Conservation (phyloP, 2,329 filamentous ascomycete genomes). For the Aplosporella prunicola region DNA sequence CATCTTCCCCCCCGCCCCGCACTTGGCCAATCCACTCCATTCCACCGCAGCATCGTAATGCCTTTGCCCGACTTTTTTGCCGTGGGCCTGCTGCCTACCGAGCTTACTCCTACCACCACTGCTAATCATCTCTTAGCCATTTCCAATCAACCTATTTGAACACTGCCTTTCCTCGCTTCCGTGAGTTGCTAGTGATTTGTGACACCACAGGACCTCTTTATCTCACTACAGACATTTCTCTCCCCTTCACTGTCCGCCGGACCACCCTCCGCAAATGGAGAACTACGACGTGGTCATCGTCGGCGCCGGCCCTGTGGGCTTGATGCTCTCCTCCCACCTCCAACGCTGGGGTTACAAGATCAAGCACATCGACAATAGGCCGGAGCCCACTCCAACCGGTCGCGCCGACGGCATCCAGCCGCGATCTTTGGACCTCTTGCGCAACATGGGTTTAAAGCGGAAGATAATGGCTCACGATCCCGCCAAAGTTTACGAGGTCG, state of each 20-base stretch:
- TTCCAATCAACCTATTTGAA: no score
- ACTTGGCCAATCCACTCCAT: no score
- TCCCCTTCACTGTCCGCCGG: no score
- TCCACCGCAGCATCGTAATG: no score
- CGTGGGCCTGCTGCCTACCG: no score
- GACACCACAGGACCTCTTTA: no score
- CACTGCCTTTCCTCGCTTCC: no score
- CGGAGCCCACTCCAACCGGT: slow-evolving; percentile 75
- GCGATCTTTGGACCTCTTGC: slow-evolving; percentile 73
- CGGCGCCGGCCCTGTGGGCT: slow-evolving; percentile 79
- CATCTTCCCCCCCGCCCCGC: slow-evolving; percentile 4
- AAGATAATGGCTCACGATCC: slow-evolving; percentile 81
- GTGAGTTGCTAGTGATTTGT: no score
- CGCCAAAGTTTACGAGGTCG: slow-evolving; percentile 69
- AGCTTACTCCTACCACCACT: no score
- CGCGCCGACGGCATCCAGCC: slow-evolving; percentile 90
- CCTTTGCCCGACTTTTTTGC: no score
- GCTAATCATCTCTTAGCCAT: no score
- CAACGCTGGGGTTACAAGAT: slow-evolving; percentile 91
- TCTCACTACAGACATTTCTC: no score
- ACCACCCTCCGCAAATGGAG: slow-evolving; percentile 23
- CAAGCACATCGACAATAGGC: slow-evolving; percentile 86
- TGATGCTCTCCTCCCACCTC: slow-evolving; percentile 79
- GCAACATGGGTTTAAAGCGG: slow-evolving; percentile 83
- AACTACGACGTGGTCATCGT: slow-evolving; percentile 69